Conservation (phyloP, 1,139 yeast genomes). For the Suhomyces chickasaworum region DNA sequence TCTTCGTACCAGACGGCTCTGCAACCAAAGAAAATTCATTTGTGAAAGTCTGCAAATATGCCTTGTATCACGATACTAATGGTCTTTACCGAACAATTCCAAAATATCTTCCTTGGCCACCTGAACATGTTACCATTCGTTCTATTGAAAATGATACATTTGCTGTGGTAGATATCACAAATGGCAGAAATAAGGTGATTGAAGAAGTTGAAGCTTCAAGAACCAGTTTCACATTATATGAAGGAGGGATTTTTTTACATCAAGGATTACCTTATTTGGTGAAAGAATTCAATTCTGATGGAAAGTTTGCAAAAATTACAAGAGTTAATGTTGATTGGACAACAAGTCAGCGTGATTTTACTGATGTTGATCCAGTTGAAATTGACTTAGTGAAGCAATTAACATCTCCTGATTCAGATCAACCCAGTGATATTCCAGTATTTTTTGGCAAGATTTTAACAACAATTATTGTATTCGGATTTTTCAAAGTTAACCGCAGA, state of each 20-base stretch:
- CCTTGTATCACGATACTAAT: constrained; percentile 47
- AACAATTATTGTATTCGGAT: constrained; percentile 84
- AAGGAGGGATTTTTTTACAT: constrained; percentile 92
- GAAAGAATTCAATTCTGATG: constrained; percentile 76
- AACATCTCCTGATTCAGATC: constrained; percentile 22
- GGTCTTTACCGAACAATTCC: constrained; percentile 63
- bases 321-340: constrained; percentile 93
- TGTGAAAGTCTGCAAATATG: constrained; percentile 41
- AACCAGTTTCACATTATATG: constrained; percentile 87
- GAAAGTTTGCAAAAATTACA: constrained; percentile 76
- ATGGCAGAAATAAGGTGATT: constrained; percentile 69
- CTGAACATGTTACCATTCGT: constrained; percentile 71
- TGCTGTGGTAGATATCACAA: constrained; percentile 88
- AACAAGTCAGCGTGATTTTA: constrained; percentile 86
- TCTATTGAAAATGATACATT: constrained; percentile 77
- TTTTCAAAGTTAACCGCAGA: constrained; percentile 77
- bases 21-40: constrained; percentile 26
- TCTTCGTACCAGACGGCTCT: constrained; percentile 45
- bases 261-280: constrained; percentile 91
- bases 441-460: constrained; percentile 75
- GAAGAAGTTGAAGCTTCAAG: constrained; percentile 92
- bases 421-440: constrained; percentile 57
- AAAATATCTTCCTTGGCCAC: constrained; percentile 77
- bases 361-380: constrained; percentile 86
- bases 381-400: constrained; percentile 66